Evolutionary conservation across 805 yeast genomes (phyloP), one percentile per base, ranked within the genome.

Genomic region (Lachancea fermentati): DNA sequence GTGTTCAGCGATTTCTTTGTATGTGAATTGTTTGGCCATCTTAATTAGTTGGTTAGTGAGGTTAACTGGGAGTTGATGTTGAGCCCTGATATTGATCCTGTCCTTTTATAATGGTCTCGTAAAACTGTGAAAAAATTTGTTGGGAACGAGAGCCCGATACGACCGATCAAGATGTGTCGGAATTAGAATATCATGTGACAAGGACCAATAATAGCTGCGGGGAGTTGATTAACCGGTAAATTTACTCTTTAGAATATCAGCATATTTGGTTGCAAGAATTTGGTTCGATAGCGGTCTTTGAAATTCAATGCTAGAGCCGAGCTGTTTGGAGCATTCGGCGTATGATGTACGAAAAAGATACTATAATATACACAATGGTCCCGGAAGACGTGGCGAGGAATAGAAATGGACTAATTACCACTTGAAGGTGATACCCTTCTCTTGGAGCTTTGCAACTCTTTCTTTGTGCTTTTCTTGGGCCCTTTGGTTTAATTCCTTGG

Each of bases 1-100:
- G 71, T 89, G 97, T 50, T 71, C 58, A 24, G 79, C 72, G 39
- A 88, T 78, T 60, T 88, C 85, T 44, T 78, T 84, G 50, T 70
- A 72, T 28, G 82, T 76, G 67, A 60, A 78, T 29, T 69, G 65
- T 56, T 73, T 75, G 41, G 74, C 63, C 77, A 71, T 72, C 29
- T 13, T 55, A 9, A 31, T 4, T 5, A 7, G 8, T 11, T 31
- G 34, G 11, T 16, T 31, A 14, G 5, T 31, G 9, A 19, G n/a
- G 31, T 22, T 22, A 22, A 22, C 7, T 7, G 26, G 26, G 11
- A 7, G 11, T 22, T 7, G 9, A 7, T 11, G 7, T 22, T 7
- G 11, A 22, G 26, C 26, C 11, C 11, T 22, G 26, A 22, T 22
- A 7, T 22, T 22, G 26, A 22, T 22, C 7, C 26, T 22, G 26